phyloP scores from a whole-genome alignment of 2,329 filamentous ascomycete genomes.

The Xylariaceae sp. region DNA sequence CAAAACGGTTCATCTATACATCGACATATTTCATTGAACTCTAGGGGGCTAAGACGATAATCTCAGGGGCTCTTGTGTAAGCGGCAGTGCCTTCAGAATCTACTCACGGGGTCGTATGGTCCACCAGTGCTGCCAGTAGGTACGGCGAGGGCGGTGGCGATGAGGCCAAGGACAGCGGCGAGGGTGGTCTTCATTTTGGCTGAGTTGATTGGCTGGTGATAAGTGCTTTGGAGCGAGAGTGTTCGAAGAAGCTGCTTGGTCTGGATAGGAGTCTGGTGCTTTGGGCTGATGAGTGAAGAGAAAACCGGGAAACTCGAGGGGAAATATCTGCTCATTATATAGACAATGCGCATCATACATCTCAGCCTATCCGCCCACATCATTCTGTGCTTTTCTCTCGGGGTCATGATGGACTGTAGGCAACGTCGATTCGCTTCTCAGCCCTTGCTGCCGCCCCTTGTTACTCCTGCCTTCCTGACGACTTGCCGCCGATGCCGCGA shows the following conservation, averaged over 20 bases:
- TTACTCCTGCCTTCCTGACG: background rate
- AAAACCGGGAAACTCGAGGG: background rate
- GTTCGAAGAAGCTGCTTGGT: background rate
- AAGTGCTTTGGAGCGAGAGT: slow-evolving; percentile 8
- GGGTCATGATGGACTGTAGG: background rate
- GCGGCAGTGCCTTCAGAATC: no score
- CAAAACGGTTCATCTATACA: no score
- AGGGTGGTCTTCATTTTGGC: slow-evolving; percentile 26
- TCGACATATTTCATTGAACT: no score
- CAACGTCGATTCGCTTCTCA: background rate
- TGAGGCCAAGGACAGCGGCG: slow-evolving; percentile 19
- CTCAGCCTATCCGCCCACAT: no score
- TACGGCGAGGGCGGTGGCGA: slow-evolving; percentile 17
- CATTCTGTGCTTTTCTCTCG: no score
- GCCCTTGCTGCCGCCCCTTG: background rate
- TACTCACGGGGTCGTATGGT: slow-evolving; percentile 35
- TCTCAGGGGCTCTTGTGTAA: no score
- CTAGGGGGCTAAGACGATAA: no score
- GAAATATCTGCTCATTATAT: slow-evolving; percentile 12
- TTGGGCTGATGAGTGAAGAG: slow-evolving; percentile 8
- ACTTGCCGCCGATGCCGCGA: no score
- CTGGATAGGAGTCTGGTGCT: slow-evolving; percentile 7
- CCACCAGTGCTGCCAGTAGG: slow-evolving; percentile 4
- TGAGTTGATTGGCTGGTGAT: background rate
- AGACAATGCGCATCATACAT: background rate